phyloP scores from a whole-genome alignment of 805 yeast genomes.

The Lachancea mirantina region DNA sequence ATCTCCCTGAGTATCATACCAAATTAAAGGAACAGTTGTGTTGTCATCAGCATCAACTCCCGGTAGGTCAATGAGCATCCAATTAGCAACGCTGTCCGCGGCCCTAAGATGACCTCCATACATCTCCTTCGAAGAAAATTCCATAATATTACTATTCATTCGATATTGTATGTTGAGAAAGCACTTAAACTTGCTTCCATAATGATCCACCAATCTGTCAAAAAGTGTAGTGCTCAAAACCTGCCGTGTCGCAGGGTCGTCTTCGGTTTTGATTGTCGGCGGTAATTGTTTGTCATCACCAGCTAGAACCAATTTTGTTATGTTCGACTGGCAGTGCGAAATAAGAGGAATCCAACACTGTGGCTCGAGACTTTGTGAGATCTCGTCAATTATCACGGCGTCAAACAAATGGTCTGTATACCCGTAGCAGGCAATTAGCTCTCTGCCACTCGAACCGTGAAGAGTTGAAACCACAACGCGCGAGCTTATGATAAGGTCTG shows the following conservation, averaged over 20 bases:
- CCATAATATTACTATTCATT: conserved; percentile 75
- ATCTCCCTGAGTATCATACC: conserved; percentile 95
- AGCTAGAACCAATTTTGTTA: conserved; percentile 64
- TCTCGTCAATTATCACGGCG: conserved; percentile 87
- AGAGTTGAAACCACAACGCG: conserved; percentile 75
- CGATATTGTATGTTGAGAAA: conserved; percentile 77
- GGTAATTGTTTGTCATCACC: conserved; percentile 93
- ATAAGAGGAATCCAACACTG: conserved; percentile 94
- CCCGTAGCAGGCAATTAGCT: conserved; percentile 46
- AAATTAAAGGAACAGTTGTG: conserved; percentile 50
- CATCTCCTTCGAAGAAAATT: conserved; percentile 60
- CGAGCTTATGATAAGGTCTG: conserved; percentile 50
- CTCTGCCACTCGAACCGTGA: conserved; percentile 80
- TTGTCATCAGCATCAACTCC: conserved; percentile 45
- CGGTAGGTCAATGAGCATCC: conserved; percentile 49
- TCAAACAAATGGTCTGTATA: conserved; percentile 46
- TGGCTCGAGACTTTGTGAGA: conserved; percentile 88
- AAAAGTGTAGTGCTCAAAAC: conserved; percentile 62
- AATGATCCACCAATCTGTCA: conserved; percentile 59
- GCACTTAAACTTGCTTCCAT: conserved; percentile 42
- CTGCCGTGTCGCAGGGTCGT: conserved; percentile 36
- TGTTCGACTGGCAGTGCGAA: conserved; percentile 44
- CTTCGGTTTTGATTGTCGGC: conserved; percentile 69
- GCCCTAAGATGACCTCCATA: conserved; percentile 62
- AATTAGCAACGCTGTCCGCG: conserved; percentile 46